phyloP scores from a whole-genome alignment of 176 grass and related monocot species.

The Neostapfia colusana region DNA sequence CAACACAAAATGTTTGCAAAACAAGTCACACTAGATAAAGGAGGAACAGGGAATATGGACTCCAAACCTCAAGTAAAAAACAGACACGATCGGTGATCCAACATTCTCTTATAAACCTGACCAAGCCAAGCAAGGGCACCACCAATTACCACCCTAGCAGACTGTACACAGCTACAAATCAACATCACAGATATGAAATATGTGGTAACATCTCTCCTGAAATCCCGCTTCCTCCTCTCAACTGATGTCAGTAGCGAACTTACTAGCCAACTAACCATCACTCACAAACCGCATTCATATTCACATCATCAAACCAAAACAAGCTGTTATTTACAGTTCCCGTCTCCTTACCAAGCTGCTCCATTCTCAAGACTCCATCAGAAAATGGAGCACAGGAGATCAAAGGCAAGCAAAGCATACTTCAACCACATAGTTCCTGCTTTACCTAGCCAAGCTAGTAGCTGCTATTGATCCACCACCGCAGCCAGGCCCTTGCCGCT shows the following conservation, averaged over 20 bases:
- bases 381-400: slow-evolving; percentile 29
- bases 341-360: slow-evolving; percentile 28
- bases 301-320: slow-evolving; percentile 47
- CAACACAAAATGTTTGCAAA: slow-evolving; percentile 6
- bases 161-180: slow-evolving; percentile 45
- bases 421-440: slow-evolving; percentile 25
- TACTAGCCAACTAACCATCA: slow-evolving; percentile 4
- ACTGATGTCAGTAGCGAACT: slow-evolving; percentile 24
- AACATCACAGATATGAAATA: neutral
- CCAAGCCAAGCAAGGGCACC: slow-evolving; percentile 36
- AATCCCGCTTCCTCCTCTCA: slow-evolving; percentile 1
- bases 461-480: slow-evolving; percentile 35
- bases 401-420: slow-evolving; percentile 13
- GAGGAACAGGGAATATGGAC: slow-evolving; percentile 27
- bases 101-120: slow-evolving; percentile 42
- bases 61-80: slow-evolving; percentile 53
- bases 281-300: slow-evolving; percentile 41
- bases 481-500: slow-evolving; percentile 63
- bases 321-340: slow-evolving; percentile 56
- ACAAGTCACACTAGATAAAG: slow-evolving; percentile 23
- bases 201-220: slow-evolving; percentile 4
- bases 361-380: slow-evolving; percentile 29
- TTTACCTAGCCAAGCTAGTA: slow-evolving; percentile 59
- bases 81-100: slow-evolving; percentile 49
- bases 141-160: slow-evolving; percentile 26